These are phyloP conservation scores for Artemisia tridentata DNA, from an alignment of 129 eudicot species.

Conservation along the genomic window DNA sequence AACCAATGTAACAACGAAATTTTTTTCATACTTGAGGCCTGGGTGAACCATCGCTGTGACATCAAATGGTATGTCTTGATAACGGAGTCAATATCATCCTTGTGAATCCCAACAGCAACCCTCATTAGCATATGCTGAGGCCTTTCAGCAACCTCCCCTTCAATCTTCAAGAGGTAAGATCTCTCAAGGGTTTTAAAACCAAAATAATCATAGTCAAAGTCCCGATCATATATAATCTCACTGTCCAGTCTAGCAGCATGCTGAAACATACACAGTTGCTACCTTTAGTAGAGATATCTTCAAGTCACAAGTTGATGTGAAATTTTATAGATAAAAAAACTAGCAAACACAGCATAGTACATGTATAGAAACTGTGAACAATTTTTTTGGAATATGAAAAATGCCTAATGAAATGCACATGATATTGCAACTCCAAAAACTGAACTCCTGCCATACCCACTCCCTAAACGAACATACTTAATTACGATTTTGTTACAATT, in stretches of 20 bases:
- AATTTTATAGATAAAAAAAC: not conserved
- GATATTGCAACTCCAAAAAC: not conserved
- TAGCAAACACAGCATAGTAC: not conserved
- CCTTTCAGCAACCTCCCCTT: slow-evolving; percentile 89
- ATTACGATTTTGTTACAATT: not conserved
- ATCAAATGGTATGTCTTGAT: slow-evolving; percentile 84
- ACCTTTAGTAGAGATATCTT: not conserved
- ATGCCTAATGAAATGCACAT: not conserved
- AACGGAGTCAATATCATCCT: slow-evolving; percentile 76
- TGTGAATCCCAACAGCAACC: slow-evolving; percentile 93
- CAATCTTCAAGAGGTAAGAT: slow-evolving; percentile 75
- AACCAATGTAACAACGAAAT: not conserved
- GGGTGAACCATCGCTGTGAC: slow-evolving; percentile 99
- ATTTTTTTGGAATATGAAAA: not conserved
- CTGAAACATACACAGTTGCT: slow-evolving; percentile 36
- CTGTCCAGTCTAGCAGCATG: slow-evolving; percentile 88
- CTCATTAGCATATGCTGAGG: slow-evolving; percentile 99
- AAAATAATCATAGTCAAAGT: slow-evolving; percentile 92
- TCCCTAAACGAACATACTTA: not conserved
- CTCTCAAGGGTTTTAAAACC: slow-evolving; percentile 97
- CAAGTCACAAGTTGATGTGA: not conserved
- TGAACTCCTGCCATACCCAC: not conserved
- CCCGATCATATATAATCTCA: slow-evolving; percentile 85
- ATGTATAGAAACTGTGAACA: not conserved
- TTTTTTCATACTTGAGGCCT: slow-evolving; percentile 71